These are phyloP conservation scores for Cyanophora paradoxa DNA, from an alignment of 78 protist genomes.

Conservation along the genomic window DNA sequence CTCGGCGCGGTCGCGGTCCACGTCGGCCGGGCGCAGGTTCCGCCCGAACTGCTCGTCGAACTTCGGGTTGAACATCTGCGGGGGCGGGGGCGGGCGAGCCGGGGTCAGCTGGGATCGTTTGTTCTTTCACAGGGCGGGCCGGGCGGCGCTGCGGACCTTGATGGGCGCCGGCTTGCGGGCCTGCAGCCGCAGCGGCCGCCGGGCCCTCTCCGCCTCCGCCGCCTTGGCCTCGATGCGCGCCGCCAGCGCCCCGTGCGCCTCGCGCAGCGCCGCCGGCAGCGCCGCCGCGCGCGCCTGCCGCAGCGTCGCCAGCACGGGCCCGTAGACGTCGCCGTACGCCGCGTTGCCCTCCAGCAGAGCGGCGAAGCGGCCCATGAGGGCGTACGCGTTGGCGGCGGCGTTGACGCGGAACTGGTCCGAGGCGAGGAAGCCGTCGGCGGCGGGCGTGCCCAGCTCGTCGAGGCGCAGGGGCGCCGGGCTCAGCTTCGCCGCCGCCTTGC, in stretches of 20 bases:
- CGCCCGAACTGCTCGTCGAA: conserved; percentile 35
- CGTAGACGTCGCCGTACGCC: too few species aligned
- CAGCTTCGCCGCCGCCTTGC: too few species aligned
- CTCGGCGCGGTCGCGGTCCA: conserved; percentile 18
- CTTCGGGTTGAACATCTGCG: conserved; percentile 25
- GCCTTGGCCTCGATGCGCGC: background rate
- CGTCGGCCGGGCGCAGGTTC: background rate
- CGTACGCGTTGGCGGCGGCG: too few species aligned
- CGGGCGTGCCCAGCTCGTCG: too few species aligned
- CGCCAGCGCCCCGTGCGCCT: background rate
- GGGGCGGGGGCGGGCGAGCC: background rate
- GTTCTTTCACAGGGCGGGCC: too few species aligned
- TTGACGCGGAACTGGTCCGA: too few species aligned
- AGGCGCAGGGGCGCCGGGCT: too few species aligned
- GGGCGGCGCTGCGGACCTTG: too few species aligned
- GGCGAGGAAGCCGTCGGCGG: background rate
- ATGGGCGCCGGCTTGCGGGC: background rate
- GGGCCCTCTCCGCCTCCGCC: background rate
- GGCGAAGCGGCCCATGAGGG: too few species aligned
- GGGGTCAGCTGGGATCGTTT: background rate
- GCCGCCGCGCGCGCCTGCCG: background rate
- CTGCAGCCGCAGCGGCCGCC: background rate
- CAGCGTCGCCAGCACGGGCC: too few species aligned
- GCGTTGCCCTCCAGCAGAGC: too few species aligned
- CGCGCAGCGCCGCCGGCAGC: background rate